Evolutionary conservation across 305 asterid genomes (phyloP).

Genomic region (Petunia hybrid): DNA sequence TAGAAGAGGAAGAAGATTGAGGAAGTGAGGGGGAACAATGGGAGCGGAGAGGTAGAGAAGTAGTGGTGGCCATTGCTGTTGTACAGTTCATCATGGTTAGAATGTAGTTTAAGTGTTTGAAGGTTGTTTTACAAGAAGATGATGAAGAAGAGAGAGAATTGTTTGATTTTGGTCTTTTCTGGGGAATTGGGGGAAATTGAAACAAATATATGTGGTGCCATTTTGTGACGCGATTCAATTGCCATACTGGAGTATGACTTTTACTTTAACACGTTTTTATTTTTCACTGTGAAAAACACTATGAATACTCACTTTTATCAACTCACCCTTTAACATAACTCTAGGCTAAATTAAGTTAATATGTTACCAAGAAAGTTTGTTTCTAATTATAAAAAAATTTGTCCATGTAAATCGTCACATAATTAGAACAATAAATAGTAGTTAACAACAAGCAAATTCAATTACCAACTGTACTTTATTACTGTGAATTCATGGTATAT

Average conservation of each 20-base stretch:
- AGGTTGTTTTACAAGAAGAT: constrained; percentile 6
- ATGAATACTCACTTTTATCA: background rate
- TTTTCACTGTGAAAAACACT: background rate
- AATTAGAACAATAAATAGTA: background rate
- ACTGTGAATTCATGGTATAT: too few relatives aligned
- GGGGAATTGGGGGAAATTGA: background rate
- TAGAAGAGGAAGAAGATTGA: constrained; percentile 63
- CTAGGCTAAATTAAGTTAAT: background rate
- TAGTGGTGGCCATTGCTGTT: constrained; percentile 33
- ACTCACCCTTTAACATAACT: background rate
- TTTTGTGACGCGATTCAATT: constrained; percentile 23
- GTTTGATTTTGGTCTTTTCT: constrained; percentile 34
- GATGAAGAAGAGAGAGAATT: constrained; percentile 25
- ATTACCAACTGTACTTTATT: too few relatives aligned
- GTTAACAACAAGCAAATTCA: background rate
- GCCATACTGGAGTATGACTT: background rate
- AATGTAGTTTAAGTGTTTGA: constrained; percentile 13
- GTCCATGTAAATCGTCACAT: background rate
- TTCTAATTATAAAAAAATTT: background rate
- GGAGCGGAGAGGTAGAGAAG: constrained; percentile 46
- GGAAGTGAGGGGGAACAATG: constrained; percentile 41
- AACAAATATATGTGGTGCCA: constrained; percentile 35
- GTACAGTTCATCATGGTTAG: background rate
- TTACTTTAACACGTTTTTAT: constrained; percentile 18
- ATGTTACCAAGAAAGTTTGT: too few relatives aligned